Conservation (phyloP, 75 land plant species). For the Adiantum capillusveneris region DNA sequence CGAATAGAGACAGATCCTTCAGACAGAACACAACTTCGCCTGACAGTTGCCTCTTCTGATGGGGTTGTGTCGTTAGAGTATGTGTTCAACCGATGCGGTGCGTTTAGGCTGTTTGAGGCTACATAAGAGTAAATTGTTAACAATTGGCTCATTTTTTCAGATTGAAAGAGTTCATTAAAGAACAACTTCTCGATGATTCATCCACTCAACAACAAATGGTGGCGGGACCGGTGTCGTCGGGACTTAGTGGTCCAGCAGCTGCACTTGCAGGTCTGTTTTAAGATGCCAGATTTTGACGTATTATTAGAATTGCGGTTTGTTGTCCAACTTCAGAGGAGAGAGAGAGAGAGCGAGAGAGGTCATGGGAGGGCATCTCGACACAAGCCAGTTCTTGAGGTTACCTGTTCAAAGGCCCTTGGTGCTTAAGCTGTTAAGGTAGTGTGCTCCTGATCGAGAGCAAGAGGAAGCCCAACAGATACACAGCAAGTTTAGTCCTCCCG, state of each 20-base stretch:
- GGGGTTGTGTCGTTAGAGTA: slow-evolving; percentile 77
- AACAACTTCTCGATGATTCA: slow-evolving; percentile 66
- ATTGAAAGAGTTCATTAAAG: slow-evolving; percentile 92
- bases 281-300: too few species aligned
- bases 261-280: slow-evolving; percentile 73
- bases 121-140: too few species aligned
- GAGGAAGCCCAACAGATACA: too few species aligned
- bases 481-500: neutral
- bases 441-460: neutral
- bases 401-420: neutral
- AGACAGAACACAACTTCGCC: slow-evolving; percentile 85
- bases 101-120: neutral
- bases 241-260: slow-evolving; percentile 76
- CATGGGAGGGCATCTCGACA: too few species aligned
- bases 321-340: neutral
- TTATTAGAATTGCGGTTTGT: neutral
- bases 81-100: slow-evolving; percentile 6
- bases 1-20: slow-evolving; percentile 98
- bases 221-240: slow-evolving; percentile 27
- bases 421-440: neutral
- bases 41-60: slow-evolving; percentile 91
- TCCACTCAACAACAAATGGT: slow-evolving; percentile 24
- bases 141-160: slow-evolving; percentile 23
- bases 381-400: neutral
- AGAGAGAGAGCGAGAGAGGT: too few species aligned